A percentile compares a stretch with the other conserved stretches of the same genome.
Evolutionary conservation across 805 yeast species (phyloP).

Genomic region (Starmerella bacillaris): DNA sequence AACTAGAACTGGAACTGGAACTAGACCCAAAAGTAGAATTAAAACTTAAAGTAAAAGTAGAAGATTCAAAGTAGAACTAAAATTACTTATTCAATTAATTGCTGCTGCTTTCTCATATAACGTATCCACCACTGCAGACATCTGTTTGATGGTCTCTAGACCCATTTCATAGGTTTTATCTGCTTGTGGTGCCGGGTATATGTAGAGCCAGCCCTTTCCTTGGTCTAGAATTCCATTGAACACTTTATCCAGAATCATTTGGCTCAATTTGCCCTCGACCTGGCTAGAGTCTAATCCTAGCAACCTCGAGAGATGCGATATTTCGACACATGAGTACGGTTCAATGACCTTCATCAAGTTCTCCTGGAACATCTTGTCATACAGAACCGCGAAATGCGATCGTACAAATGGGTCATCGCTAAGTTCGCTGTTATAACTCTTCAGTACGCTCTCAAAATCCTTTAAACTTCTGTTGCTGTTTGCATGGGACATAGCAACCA

Average conservation of each 20-base stretch:
- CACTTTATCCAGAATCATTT: slow-evolving; percentile 91
- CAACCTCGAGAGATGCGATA: slow-evolving; percentile 67
- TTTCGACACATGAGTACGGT: slow-evolving; percentile 91
- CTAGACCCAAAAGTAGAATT: too few species aligned
- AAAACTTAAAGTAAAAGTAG: too few species aligned
- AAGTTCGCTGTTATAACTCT: slow-evolving; percentile 48
- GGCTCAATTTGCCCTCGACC: slow-evolving; percentile 85
- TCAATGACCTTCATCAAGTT: slow-evolving; percentile 87
- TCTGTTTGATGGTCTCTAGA: slow-evolving; percentile 66
- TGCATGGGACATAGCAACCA: slow-evolving; percentile 83
- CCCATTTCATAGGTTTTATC: slow-evolving; percentile 82
- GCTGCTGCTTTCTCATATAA: slow-evolving; percentile 85
- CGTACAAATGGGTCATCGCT: slow-evolving; percentile 76
- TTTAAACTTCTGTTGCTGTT: slow-evolving; percentile 75
- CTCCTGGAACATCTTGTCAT: slow-evolving; percentile 83
- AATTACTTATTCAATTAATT: slow-evolving; percentile 28
- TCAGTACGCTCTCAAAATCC: slow-evolving; percentile 74
- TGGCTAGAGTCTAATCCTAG: slow-evolving; percentile 76
- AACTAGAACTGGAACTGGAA: too few species aligned
- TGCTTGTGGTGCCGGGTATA: slow-evolving; percentile 72
- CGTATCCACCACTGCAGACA: slow-evolving; percentile 75
- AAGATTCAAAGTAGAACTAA: too few species aligned
- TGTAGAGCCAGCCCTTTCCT: slow-evolving; percentile 92
- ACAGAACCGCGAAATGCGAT: slow-evolving; percentile 78
- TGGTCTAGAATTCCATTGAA: slow-evolving; percentile 93